A percentile compares a stretch with the other conserved stretches of the same genome.
Conservation (phyloP, 2,329 filamentous ascomycete species). For the Incumbomyces delicatus region DNA sequence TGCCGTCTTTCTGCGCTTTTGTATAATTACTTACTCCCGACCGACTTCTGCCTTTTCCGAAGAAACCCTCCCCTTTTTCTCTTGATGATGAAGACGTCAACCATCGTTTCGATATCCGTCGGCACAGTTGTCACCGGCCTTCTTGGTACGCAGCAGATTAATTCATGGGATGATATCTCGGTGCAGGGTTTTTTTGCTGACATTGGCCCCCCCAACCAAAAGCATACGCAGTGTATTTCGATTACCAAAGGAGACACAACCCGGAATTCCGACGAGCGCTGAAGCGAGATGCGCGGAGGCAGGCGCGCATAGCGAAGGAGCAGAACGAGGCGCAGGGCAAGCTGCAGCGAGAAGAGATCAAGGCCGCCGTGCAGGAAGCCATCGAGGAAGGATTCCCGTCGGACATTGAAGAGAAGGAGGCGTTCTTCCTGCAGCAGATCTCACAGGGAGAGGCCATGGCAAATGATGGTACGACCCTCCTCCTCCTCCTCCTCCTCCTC, state of each 20-base stretch:
- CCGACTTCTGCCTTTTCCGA: neutral
- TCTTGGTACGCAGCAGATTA: conserved; percentile 33
- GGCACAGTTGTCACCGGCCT: conserved; percentile 50
- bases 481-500: neutral
- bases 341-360: conserved; percentile 55
- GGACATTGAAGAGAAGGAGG: conserved; percentile 84
- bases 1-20: neutral
- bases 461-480: conserved; percentile 57
- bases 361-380: conserved; percentile 64
- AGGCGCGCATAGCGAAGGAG: conserved; percentile 39
- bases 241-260: conserved; percentile 55
- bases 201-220: no score
- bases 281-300: conserved; percentile 39
- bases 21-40: conserved; percentile 1
- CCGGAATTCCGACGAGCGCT: conserved; percentile 53
- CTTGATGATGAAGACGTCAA: conserved; percentile 42
- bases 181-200: no score
- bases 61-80: no score
- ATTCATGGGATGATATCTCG: no score
- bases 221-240: conserved; percentile 59
- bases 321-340: conserved; percentile 38
- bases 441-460: conserved; percentile 76
- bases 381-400: conserved; percentile 86
- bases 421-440: conserved; percentile 93
- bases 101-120: conserved; percentile 48